Percentiles rank a stretch among this genome's conserved stretches.
phyloP scores from a whole-genome alignment of 805 yeast genomes.

The Lipomyces lipofer region DNA sequence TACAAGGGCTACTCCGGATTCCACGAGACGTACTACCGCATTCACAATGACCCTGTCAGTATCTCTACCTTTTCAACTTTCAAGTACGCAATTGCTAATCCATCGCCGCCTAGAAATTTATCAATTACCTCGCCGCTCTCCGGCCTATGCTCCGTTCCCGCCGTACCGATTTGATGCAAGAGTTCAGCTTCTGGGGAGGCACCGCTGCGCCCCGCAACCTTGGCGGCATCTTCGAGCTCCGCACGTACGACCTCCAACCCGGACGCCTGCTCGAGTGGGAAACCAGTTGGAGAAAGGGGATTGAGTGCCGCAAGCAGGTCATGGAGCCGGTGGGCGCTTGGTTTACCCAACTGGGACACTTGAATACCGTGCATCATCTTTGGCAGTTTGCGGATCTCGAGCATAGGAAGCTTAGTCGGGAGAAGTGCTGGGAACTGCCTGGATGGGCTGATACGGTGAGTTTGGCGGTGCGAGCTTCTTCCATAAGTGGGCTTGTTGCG shows the following conservation, averaged over 20 bases:
- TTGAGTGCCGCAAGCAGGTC: slow-evolving; percentile 47
- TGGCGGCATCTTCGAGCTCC: slow-evolving; percentile 47
- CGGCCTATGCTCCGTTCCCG: slow-evolving; percentile 41
- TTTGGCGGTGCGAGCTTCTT: no score
- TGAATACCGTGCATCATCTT: slow-evolving; percentile 46
- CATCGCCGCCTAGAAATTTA: slow-evolving; percentile 33
- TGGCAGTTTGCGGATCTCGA: slow-evolving; percentile 50
- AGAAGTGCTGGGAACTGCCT: slow-evolving; percentile 47
- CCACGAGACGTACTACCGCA: slow-evolving; percentile 41
- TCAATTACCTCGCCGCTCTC: slow-evolving; percentile 37
- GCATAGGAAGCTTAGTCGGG: slow-evolving; percentile 45
- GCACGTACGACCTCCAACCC: slow-evolving; percentile 44
- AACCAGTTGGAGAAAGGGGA: slow-evolving; percentile 44
- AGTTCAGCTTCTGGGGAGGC: slow-evolving; percentile 49
- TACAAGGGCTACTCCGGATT: slow-evolving; percentile 46
- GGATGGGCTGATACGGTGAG: slow-evolving; percentile 51
- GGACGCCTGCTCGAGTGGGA: slow-evolving; percentile 49
- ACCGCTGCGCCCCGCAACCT: slow-evolving; percentile 45
- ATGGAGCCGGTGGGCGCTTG: slow-evolving; percentile 52
- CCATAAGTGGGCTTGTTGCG: no score
- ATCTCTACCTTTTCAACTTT: neutral
- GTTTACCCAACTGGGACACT: slow-evolving; percentile 45
- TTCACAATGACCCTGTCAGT: slow-evolving; percentile 37
- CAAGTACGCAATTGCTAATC: neutral
- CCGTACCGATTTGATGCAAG: slow-evolving; percentile 43